Conservation (phyloP, 768 basidiomycete genomes). For the Lactarius indigo region DNA sequence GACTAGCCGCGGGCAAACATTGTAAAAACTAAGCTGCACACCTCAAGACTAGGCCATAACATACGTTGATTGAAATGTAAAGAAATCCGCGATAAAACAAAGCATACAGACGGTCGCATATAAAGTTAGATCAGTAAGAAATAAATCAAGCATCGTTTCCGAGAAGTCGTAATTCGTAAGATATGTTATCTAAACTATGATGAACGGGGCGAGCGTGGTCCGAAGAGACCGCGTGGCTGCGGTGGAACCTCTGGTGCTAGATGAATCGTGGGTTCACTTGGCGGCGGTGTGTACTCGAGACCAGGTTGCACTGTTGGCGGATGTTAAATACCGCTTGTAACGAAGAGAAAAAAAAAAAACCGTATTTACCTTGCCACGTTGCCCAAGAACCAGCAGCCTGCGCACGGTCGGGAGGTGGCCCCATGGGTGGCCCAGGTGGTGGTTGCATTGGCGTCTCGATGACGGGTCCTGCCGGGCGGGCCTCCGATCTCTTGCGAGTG, state of each 20-base stretch:
- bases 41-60: neutral
- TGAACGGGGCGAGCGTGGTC: slow-evolving; percentile 63
- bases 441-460: slow-evolving; percentile 8
- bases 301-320: slow-evolving; percentile 52
- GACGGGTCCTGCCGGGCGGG: slow-evolving; percentile 16
- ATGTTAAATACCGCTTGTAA: slow-evolving; percentile 1
- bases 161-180: neutral
- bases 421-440: neutral
- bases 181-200: slow-evolving; percentile 23
- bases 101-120: neutral
- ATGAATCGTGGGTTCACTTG: slow-evolving; percentile 50
- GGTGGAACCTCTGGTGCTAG: slow-evolving; percentile 55
- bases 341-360: neutral
- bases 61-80: neutral
- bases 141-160: neutral
- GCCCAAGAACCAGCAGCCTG: slow-evolving; percentile 36
- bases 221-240: slow-evolving; percentile 63
- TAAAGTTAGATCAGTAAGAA: neutral
- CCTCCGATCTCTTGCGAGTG: slow-evolving; percentile 21
- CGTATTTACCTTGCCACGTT: slow-evolving; percentile 41
- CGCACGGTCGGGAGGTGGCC: slow-evolving; percentile 22
- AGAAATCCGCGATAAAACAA: neutral
- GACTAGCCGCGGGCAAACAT: neutral
- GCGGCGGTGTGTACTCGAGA: slow-evolving; percentile 56
- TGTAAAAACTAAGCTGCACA: neutral